Conservation (phyloP, 768 basidiomycete genomes). For the Fomitopsis pulvina region DNA sequence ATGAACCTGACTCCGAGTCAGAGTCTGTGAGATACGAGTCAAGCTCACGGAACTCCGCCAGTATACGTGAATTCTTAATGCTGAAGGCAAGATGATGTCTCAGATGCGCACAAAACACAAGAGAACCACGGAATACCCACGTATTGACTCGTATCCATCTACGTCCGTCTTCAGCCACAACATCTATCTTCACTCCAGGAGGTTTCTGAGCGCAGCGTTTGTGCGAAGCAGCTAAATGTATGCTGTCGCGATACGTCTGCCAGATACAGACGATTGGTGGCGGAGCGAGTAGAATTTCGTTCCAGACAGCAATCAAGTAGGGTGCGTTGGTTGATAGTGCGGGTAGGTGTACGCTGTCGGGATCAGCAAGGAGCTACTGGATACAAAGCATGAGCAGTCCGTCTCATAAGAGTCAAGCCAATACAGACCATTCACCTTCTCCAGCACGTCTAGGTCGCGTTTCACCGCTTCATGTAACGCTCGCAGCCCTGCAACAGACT, state of each 20-base stretch:
- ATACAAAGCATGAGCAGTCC: neutral
- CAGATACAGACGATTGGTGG: slow-evolving; percentile 53
- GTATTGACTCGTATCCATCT: slow-evolving; percentile 86
- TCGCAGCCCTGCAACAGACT: slow-evolving; percentile 33
- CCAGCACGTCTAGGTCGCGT: slow-evolving; percentile 35
- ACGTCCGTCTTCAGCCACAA: slow-evolving; percentile 68
- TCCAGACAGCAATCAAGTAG: slow-evolving; percentile 77
- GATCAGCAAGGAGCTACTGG: slow-evolving; percentile 59
- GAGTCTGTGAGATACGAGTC: slow-evolving; percentile 74
- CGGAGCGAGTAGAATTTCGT: slow-evolving; percentile 60
- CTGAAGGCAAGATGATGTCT: slow-evolving; percentile 29
- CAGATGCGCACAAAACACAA: neutral
- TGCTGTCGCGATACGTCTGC: slow-evolving; percentile 37
- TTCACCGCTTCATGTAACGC: slow-evolving; percentile 34
- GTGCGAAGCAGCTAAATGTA: slow-evolving; percentile 8
- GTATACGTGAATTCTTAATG: slow-evolving; percentile 67
- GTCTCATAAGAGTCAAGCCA: neutral
- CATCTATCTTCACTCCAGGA: slow-evolving; percentile 65
- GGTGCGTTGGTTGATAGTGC: slow-evolving; percentile 71
- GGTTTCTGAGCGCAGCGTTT: slow-evolving; percentile 17
- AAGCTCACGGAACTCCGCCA: slow-evolving; percentile 78
- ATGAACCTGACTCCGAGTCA: slow-evolving; percentile 28
- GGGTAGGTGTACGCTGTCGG: slow-evolving; percentile 37
- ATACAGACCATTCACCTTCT: slow-evolving; percentile 33
- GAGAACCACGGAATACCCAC: slow-evolving; percentile 37